phyloP scores from a whole-genome alignment of 2,329 filamentous ascomycete species.

The Aureobasidium leucospermi region DNA sequence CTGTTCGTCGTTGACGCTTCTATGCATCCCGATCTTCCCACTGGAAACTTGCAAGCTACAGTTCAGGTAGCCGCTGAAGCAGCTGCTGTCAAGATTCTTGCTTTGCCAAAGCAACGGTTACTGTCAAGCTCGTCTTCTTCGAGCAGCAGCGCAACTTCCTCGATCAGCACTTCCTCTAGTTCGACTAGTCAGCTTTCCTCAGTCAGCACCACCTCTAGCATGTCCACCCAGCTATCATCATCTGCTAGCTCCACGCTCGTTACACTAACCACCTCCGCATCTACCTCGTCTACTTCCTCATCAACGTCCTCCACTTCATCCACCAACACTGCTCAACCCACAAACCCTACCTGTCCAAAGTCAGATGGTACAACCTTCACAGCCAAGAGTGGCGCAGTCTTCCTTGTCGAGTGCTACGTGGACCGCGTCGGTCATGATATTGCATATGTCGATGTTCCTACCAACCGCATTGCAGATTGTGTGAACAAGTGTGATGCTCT shows the following conservation, averaged over 20 bases:
- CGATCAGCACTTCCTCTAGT: background rate
- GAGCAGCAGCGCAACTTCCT: background rate
- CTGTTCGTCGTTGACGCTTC: constrained; percentile 49
- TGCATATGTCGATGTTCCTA: background rate
- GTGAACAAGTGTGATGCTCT: constrained; percentile 9
- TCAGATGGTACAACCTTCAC: background rate
- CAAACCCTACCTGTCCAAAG: background rate
- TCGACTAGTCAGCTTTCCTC: background rate
- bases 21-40: constrained; percentile 60
- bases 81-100: constrained; percentile 41
- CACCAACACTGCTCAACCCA: background rate
- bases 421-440: constrained; percentile 14
- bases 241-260: background rate
- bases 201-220: background rate
- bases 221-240: background rate
- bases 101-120: background rate
- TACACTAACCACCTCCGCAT: background rate
- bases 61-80: constrained; percentile 56
- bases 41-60: constrained; percentile 57
- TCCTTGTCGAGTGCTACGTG: constrained; percentile 12
- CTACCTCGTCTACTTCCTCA: background rate
- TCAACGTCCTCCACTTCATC: background rate
- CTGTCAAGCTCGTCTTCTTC: background rate
- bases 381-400: background rate
- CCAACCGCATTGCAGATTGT: constrained; percentile 11